These are phyloP conservation scores for Luvunga scandens DNA, from an alignment of 345 rosid genomes.

Conservation along the genomic window DNA sequence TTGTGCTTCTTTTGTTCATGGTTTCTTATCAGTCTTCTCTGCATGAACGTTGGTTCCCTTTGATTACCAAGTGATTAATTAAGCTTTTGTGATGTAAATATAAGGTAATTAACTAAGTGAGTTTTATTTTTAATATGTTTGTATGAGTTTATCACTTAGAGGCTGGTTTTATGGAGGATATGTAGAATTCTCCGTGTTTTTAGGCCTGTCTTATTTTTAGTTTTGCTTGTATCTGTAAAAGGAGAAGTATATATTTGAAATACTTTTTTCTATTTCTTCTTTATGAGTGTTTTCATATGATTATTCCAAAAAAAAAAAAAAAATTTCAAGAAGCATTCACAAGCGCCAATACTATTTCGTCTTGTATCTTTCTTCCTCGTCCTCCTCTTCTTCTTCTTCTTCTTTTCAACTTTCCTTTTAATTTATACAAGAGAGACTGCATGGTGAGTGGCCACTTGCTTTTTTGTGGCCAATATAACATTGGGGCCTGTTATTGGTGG, in stretches of 20 bases:
- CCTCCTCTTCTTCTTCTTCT: too few species aligned
- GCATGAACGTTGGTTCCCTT: constrained; percentile 61
- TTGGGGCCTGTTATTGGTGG: not conserved
- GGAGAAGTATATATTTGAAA: too few species aligned
- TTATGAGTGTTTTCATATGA: not conserved
- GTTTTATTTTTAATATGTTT: not conserved
- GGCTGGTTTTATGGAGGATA: not conserved
- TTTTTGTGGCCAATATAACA: too few species aligned
- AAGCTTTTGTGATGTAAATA: not conserved
- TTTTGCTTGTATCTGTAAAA: not conserved
- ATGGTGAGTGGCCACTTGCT: not conserved
- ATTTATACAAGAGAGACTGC: not conserved
- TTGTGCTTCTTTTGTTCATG: constrained; percentile 51
- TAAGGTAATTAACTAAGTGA: not conserved
- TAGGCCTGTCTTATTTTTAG: too few species aligned
- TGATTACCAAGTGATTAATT: constrained; percentile 13
- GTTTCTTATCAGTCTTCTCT: constrained; percentile 52
- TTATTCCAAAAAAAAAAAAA: not conserved
- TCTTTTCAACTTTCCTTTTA: not conserved
- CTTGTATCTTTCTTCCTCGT: not conserved
- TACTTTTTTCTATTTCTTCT: not conserved
- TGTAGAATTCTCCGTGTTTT: not conserved
- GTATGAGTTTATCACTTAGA: not conserved
- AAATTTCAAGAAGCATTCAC: not conserved
- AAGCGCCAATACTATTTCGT: not conserved